phyloP scores from a whole-genome alignment of 805 yeast genomes.

The Suhomyces sp. region DNA sequence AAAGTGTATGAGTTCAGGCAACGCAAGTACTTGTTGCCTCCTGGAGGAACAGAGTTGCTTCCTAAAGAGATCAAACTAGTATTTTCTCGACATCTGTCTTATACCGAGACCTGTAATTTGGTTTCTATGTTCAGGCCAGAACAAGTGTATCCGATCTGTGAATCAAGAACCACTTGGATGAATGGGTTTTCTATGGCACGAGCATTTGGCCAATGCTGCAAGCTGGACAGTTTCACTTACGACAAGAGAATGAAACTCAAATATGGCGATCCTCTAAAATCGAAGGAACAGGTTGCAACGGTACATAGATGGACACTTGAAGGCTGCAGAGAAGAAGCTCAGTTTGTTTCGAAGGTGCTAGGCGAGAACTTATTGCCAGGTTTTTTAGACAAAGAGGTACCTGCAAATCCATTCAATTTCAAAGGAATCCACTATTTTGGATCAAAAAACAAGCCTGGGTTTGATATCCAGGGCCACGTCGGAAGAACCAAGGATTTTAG shows the following conservation, averaged over 20 bases:
- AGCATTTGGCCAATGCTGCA: conserved; percentile 38
- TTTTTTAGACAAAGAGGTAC: background rate
- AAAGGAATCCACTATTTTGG: conserved; percentile 1
- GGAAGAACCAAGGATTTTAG: conserved; percentile 15
- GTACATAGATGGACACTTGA: conserved; percentile 34
- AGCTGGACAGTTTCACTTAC: conserved; percentile 10
- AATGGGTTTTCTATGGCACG: conserved; percentile 39
- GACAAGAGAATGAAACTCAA: conserved; percentile 11
- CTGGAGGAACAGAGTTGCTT: conserved; percentile 24
- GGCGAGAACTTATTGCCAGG: background rate
- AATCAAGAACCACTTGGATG: conserved; percentile 29
- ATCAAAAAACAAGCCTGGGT: background rate
- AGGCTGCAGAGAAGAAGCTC: conserved; percentile 28
- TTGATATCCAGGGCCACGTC: background rate
- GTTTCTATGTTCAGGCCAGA: conserved; percentile 33
- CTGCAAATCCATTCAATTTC: background rate
- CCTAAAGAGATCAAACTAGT: conserved; percentile 35
- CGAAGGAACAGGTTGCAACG: conserved; percentile 14
- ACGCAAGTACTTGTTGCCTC: conserved; percentile 28
- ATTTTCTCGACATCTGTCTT: conserved; percentile 50
- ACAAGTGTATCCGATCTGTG: conserved; percentile 46
- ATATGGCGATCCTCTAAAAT: conserved; percentile 11
- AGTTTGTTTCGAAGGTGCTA: conserved; percentile 14
- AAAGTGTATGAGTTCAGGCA: conserved; percentile 20
- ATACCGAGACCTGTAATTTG: conserved; percentile 35